Evolutionary conservation across 208 protist species (phyloP).

Genomic region (Leishmania tropica): DNA sequence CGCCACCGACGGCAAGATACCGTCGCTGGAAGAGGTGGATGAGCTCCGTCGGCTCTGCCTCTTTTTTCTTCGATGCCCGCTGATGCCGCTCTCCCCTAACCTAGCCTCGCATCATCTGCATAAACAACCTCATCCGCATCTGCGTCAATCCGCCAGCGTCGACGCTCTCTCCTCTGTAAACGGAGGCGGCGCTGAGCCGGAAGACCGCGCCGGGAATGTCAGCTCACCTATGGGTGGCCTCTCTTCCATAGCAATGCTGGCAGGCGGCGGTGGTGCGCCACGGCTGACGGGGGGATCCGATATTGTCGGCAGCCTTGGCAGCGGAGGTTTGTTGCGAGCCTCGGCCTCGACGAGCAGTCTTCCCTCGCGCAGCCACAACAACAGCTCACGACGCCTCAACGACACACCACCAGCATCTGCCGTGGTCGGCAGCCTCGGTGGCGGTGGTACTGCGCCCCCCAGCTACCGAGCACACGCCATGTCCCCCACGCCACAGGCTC

Average conservation of each 20-base stretch:
- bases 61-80: constrained; percentile 28
- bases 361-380: constrained; percentile 20
- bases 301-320: background rate
- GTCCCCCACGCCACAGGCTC: background rate
- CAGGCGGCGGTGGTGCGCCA: background rate
- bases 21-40: constrained; percentile 1
- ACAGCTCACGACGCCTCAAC: constrained; percentile 19
- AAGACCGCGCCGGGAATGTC: constrained; percentile 1
- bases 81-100: constrained; percentile 27
- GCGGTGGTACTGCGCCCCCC: background rate
- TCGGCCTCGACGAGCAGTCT: constrained; percentile 22
- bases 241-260: background rate
- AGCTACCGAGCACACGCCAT: background rate
- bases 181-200: background rate
- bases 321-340: background rate
- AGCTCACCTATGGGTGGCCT: background rate
- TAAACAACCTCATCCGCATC: background rate
- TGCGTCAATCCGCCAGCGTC: constrained; percentile 9
- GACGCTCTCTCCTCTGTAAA: background rate
- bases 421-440: constrained; percentile 7
- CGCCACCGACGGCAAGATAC: background rate
- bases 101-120: background rate
- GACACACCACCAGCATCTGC: constrained; percentile 11
- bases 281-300: background rate
- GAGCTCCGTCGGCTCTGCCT: constrained; percentile 15